These are phyloP conservation scores for Rhytidiadelphus loreus DNA, from an alignment of 225 moss, liverwort and hornwort genomes.

Conservation along the genomic window DNA sequence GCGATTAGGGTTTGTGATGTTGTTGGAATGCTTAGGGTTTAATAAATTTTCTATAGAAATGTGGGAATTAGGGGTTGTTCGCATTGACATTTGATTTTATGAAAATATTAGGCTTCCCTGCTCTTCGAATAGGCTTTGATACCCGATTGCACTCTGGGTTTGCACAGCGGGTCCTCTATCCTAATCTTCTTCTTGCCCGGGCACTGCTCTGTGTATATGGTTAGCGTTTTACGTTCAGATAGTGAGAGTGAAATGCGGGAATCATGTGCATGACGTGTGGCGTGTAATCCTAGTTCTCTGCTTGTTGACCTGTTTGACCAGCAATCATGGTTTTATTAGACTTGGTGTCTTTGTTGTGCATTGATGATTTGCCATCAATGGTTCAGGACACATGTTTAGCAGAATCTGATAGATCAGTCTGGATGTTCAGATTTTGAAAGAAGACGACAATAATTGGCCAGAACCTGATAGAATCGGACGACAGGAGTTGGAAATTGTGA, in stretches of 20 bases:
- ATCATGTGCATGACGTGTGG: background rate
- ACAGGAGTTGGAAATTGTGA: conserved; percentile 95
- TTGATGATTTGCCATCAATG: background rate
- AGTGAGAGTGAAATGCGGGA: background rate
- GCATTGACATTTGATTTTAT: background rate
- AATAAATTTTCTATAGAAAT: background rate
- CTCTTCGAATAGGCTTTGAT: background rate
- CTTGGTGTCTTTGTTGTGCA: background rate
- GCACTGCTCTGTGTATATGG: background rate
- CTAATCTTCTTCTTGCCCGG: background rate
- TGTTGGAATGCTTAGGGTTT: background rate
- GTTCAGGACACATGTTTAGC: background rate
- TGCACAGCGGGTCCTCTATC: background rate
- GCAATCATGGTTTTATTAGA: background rate
- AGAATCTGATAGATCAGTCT: background rate
- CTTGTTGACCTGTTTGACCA: background rate
- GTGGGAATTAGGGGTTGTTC: background rate
- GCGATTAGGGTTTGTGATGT: background rate
- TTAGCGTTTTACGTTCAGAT: background rate
- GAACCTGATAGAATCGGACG: conserved; percentile 90
- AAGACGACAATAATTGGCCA: conserved; percentile 53
- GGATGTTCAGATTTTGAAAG: conserved; percentile 24
- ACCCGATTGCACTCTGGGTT: too few species aligned
- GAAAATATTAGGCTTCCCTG: background rate
- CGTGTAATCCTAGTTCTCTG: background rate